A percentile compares a stretch with the other conserved stretches of the same genome.
phyloP scores from a whole-genome alignment of 495 filamentous ascomycete species.

The Rhypophila decipiens region DNA sequence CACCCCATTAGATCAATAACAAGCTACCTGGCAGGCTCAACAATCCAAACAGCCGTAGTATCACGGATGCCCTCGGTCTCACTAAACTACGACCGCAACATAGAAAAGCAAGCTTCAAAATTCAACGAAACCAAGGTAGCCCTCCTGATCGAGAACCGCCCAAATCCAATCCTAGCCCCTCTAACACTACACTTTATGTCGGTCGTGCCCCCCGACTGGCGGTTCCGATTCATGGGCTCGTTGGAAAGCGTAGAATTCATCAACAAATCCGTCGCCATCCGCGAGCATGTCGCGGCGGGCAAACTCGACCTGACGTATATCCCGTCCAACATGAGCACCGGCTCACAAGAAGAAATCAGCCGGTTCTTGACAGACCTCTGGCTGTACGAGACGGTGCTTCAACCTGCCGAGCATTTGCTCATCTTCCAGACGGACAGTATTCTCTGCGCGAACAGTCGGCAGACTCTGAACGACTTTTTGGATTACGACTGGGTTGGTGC shows the following conservation, averaged over 20 bases:
- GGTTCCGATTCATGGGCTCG: slow-evolving; percentile 47
- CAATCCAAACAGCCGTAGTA: slow-evolving; percentile 7
- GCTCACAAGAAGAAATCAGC: slow-evolving; percentile 37
- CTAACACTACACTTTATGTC: slow-evolving; percentile 45
- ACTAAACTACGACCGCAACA: slow-evolving; percentile 26
- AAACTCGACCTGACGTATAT: slow-evolving; percentile 43
- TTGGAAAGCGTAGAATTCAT: slow-evolving; percentile 28
- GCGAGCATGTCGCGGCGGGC: slow-evolving; percentile 27
- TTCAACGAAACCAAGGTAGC: slow-evolving; percentile 45
- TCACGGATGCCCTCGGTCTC: slow-evolving; percentile 21
- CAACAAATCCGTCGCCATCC: slow-evolving; percentile 33
- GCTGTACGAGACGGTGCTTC: slow-evolving; percentile 38
- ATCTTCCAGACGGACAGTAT: slow-evolving; percentile 47
- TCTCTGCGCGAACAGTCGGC: slow-evolving; percentile 40
- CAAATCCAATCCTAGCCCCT: slow-evolving; percentile 35
- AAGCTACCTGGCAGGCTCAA: slow-evolving; percentile 11
- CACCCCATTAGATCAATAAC: slow-evolving; percentile 7
- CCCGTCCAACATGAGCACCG: slow-evolving; percentile 37
- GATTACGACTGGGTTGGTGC: slow-evolving; percentile 49
- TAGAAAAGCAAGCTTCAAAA: slow-evolving; percentile 17
- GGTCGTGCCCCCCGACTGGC: slow-evolving; percentile 48
- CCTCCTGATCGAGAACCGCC: slow-evolving; percentile 44
- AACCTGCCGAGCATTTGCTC: slow-evolving; percentile 39
- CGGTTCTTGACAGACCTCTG: slow-evolving; percentile 40
- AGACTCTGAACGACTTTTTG: slow-evolving; percentile 40